Percentiles rank a stretch among this genome's conserved stretches.
These are phyloP conservation scores for Claviceps digitariae DNA, from an alignment of 2,329 filamentous ascomycete species.

Conservation along the genomic window DNA sequence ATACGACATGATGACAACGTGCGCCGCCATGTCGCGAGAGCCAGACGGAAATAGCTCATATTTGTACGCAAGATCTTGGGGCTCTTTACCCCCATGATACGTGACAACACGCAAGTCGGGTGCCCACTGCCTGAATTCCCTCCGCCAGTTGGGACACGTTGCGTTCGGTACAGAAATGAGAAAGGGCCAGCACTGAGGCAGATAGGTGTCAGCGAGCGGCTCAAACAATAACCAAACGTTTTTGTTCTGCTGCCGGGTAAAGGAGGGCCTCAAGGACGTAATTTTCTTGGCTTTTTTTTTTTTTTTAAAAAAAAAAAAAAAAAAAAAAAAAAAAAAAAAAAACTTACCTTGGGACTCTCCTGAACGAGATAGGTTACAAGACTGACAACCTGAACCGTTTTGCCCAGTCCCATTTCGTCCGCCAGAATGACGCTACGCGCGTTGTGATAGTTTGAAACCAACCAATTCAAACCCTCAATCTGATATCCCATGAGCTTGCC, in stretches of 20 bases:
- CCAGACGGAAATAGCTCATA: slow-evolving; percentile 72
- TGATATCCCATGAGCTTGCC: slow-evolving; percentile 91
- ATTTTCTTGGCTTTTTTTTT: background rate
- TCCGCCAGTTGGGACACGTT: slow-evolving; percentile 93
- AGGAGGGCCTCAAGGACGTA: no score
- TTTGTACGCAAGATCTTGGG: slow-evolving; percentile 63
- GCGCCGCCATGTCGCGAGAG: slow-evolving; percentile 60
- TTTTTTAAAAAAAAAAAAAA: no score
- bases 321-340: no score
- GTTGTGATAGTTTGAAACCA: slow-evolving; percentile 77
- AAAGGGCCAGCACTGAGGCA: slow-evolving; percentile 64
- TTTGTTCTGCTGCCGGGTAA: no score
- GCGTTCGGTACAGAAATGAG: slow-evolving; percentile 88
- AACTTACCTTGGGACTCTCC: slow-evolving; percentile 37
- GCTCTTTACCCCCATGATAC: slow-evolving; percentile 66
- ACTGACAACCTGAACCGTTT: slow-evolving; percentile 86
- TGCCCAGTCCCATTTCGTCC: slow-evolving; percentile 96
- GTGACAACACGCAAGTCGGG: slow-evolving; percentile 79
- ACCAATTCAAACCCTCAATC: slow-evolving; percentile 85
- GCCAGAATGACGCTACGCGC: slow-evolving; percentile 80
- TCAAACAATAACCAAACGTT: background rate
- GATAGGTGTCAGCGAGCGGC: slow-evolving; percentile 7
- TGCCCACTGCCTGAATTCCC: slow-evolving; percentile 90
- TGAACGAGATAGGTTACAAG: slow-evolving; percentile 63
- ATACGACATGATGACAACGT: slow-evolving; percentile 91